These are phyloP conservation scores for Quercus alba DNA, from an alignment of 306 rosid genomes.

Conservation along the genomic window DNA sequence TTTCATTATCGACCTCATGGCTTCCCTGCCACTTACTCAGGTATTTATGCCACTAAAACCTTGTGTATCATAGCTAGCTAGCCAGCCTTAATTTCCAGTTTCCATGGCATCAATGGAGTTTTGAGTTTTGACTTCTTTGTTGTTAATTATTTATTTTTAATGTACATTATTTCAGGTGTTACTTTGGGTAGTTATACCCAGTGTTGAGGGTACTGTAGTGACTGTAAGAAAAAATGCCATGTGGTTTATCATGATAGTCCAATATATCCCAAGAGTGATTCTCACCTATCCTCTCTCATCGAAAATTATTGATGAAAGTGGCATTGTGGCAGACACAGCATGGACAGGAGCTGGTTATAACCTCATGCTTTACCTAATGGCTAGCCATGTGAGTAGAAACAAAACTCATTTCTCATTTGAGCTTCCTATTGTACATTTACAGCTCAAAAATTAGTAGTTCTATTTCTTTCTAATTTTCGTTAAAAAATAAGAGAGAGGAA, in stretches of 20 bases:
- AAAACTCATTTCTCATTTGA: neutral
- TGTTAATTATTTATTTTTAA: neutral
- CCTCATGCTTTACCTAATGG: constrained; percentile 86
- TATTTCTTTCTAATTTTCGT: too few relatives aligned
- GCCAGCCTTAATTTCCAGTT: neutral
- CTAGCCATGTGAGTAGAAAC: constrained; percentile 77
- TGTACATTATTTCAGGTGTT: constrained; percentile 55
- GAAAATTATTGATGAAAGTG: constrained; percentile 80
- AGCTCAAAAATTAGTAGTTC: too few relatives aligned
- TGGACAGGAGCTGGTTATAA: constrained; percentile 99
- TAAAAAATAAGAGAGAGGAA: too few relatives aligned
- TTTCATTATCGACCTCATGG: constrained; percentile 45
- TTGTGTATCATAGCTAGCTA: neutral
- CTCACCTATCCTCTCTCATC: constrained; percentile 84
- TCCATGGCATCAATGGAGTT: neutral
- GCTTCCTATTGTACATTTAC: neutral
- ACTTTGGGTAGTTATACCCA: constrained; percentile 83
- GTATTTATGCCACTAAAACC: neutral
- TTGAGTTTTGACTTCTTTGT: neutral
- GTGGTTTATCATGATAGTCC: constrained; percentile 74
- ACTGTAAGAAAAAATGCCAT: constrained; percentile 73
- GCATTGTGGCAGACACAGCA: constrained; percentile 86
- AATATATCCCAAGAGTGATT: constrained; percentile 80
- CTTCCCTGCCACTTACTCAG: constrained; percentile 59
- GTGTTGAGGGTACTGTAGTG: constrained; percentile 74